Evolutionary conservation across 148 eudicot genomes (phyloP).

Genomic region (Dianthus caryophyllus): DNA sequence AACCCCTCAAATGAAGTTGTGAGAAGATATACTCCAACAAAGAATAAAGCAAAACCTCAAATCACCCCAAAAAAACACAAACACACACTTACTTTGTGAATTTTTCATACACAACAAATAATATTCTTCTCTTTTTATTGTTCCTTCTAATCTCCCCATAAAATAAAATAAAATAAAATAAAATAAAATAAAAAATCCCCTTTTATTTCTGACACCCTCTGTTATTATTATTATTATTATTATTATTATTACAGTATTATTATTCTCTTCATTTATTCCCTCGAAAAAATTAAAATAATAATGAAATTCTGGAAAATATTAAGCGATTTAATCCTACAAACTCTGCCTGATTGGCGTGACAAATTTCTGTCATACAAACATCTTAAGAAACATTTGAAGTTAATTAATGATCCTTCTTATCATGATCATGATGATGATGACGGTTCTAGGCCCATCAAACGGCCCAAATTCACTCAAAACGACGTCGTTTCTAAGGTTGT

Average conservation of each 20-base stretch:
- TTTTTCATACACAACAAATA: neutral
- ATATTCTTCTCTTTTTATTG: neutral
- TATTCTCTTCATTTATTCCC: too few species aligned
- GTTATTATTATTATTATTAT: neutral
- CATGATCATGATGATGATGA: conserved; percentile 15
- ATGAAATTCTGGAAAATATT: conserved; percentile 70
- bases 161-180: too few species aligned
- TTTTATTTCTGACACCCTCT: neutral
- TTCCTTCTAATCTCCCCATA: too few species aligned
- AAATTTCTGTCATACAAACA: conserved; percentile 68
- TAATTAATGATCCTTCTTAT: conserved; percentile 29
- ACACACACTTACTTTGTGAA: neutral
- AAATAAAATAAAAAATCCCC: too few species aligned
- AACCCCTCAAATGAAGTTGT: too few species aligned
- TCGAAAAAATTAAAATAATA: too few species aligned
- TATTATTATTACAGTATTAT: neutral
- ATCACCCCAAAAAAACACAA: neutral
- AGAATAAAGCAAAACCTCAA: neutral
- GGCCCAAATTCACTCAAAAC: conserved; percentile 32
- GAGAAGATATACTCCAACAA: too few species aligned
- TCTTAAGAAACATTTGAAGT: conserved; percentile 56
- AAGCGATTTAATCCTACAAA: conserved; percentile 44
- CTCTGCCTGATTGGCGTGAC: conserved; percentile 72
- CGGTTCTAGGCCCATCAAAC: conserved; percentile 29
- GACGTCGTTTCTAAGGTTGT: conserved; percentile 35